phyloP scores from a whole-genome alignment of 129 eudicot genomes.

The Erigeron canadensis region DNA sequence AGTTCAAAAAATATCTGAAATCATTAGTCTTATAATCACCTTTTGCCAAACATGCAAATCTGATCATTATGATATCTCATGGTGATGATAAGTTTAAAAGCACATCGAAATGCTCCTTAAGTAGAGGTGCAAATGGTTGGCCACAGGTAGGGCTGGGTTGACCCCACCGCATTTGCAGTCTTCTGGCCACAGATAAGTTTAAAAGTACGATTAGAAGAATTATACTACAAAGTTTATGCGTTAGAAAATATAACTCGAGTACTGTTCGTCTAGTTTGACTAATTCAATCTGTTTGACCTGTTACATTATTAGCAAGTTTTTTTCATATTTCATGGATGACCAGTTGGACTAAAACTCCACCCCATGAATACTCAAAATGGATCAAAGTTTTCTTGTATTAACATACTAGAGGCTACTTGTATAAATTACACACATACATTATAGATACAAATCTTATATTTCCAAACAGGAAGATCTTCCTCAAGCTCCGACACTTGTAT shows the following conservation, averaged over 20 bases:
- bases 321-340: background rate
- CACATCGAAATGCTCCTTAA: background rate
- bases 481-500: constrained; percentile 32
- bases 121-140: background rate
- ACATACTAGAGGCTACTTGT: background rate
- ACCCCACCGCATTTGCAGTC: too few relatives aligned
- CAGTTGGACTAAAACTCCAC: background rate
- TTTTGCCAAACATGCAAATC: background rate
- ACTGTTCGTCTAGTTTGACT: background rate
- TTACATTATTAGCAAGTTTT: background rate
- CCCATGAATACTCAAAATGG: background rate
- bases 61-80: background rate
- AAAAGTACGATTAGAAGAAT: too few relatives aligned
- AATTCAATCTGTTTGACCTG: background rate
- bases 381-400: background rate
- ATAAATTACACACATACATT: constrained; percentile 6
- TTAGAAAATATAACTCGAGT: background rate
- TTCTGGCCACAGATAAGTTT: too few relatives aligned
- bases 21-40: background rate
- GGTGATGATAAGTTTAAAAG: background rate
- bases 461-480: constrained; percentile 42
- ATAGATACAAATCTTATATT: constrained; percentile 16
- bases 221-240: too few relatives aligned
- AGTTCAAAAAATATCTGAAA: background rate
- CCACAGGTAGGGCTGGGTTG: too few relatives aligned